These are phyloP conservation scores for Periconia sp. DNA, from an alignment of 2,329 filamentous ascomycete species.

Conservation along the genomic window DNA sequence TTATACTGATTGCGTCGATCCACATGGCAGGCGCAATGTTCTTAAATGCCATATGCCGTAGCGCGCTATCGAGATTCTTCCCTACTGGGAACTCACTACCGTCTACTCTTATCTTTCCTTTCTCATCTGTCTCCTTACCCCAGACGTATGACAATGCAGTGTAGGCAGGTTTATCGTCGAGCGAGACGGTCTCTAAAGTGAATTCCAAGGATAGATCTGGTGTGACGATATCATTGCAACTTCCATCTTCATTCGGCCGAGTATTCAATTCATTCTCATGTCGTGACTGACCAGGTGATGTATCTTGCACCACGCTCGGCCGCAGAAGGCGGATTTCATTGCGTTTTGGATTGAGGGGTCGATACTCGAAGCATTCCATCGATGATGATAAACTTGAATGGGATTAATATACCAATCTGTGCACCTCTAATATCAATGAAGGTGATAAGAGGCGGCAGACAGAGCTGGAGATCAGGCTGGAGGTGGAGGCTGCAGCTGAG, in stretches of 20 bases:
- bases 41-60: too few relatives aligned
- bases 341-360: neutral
- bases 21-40: too few relatives aligned
- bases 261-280: neutral
- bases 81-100: too few relatives aligned
- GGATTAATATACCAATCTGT: neutral
- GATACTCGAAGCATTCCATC: too few relatives aligned
- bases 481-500: too few relatives aligned
- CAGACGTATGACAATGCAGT: slow-evolving; percentile 7
- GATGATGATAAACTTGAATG: too few relatives aligned
- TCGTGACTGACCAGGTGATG: neutral
- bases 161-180: slow-evolving; percentile 4
- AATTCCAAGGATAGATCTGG: slow-evolving; percentile 5
- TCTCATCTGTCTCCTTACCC: neutral
- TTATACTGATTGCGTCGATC: slow-evolving; percentile 14
- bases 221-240: neutral
- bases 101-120: too few relatives aligned
- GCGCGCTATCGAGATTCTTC: too few relatives aligned
- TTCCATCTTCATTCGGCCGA: too few relatives aligned
- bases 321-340: slow-evolving; percentile 2
- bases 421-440: too few relatives aligned
- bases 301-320: neutral
- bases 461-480: too few relatives aligned
- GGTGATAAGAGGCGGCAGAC: too few relatives aligned
- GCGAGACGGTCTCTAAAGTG: neutral